Base-by-base conservation (phyloP, 768 basidiomycete genomes). In the Pilatotrama ljubarskyi region DNA sequence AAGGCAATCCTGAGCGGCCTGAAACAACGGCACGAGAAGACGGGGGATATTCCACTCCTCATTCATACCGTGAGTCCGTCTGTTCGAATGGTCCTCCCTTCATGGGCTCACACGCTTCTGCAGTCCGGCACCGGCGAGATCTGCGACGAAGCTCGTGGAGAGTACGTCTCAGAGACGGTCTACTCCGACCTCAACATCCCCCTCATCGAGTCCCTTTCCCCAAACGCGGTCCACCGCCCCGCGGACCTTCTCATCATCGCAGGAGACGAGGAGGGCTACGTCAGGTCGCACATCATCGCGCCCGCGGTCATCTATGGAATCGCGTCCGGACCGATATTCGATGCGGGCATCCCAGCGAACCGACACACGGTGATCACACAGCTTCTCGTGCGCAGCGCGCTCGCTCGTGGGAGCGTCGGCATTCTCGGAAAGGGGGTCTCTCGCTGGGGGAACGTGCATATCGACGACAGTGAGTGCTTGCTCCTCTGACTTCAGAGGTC, bases 31-130 rank as follows among this genome's bases (percentile, higher is more conserved):
- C 69, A 77, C 49, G 72, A 76, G 35, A 66, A 62, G 22, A 81
- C 78, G 0, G 80, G 81, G 1, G 72, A 67, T 2, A 64, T 68
- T 2, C 78, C 84, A 5, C 75, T 77, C 56, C 75, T 84, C 8
- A 87, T 90, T 14, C 84, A 90, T 65, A 87, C 86, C 0, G 87
- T 86, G 64, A 65, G 85, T 70, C 1, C 7, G n/a, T n/a, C n/a
- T n/a, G n/a, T n/a, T n/a, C n/a, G n/a, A n/a, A n/a, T n/a, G n/a
- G n/a, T n/a, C n/a, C n/a, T n/a, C n/a, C n/a, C n/a, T n/a, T n/a
- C 32, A 46, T 5, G 56, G 67, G 72, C 36, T 58, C 46, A 76
- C 22, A 2, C 32, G 24, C 40, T 40, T 15, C 15, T 26, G 5
- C 40, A 63, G 62, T 59, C 62, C n/a, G 57, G 62, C 17, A 58